Evolutionary conservation across 2,329 filamentous ascomycete species (phyloP).

Genomic region (Colletotrichum eremochloae): DNA sequence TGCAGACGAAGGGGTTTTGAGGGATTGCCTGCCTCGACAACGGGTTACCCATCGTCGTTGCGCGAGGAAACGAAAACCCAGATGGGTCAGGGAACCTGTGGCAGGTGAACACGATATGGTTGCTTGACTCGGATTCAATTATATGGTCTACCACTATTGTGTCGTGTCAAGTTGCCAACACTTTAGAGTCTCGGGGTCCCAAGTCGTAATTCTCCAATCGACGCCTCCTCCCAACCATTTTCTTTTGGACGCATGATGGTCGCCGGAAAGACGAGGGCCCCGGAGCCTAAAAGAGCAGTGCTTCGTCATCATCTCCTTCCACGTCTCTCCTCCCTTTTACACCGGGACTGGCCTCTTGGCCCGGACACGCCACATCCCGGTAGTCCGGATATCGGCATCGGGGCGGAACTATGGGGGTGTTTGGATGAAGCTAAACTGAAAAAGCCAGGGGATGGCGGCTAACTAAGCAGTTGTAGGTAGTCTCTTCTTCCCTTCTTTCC

Average conservation of each 20-base stretch:
- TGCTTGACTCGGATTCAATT: neutral
- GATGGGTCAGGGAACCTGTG: conserved; percentile 5
- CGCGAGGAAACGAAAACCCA: neutral
- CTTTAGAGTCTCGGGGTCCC: neutral
- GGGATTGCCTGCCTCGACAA: too few species aligned
- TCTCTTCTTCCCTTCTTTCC: neutral
- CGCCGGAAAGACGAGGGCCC: neutral
- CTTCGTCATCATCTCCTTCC: conserved; percentile 25
- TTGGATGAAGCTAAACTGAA: conserved; percentile 24
- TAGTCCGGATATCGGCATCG: conserved; percentile 38
- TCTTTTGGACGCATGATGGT: neutral
- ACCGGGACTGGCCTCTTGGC: conserved; percentile 21
- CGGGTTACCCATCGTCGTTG: too few species aligned
- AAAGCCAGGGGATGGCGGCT: neutral
- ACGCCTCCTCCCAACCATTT: neutral
- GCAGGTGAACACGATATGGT: neutral
- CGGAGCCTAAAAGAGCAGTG: conserved; percentile 1
- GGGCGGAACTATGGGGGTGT: conserved; percentile 8
- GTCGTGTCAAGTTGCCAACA: neutral
- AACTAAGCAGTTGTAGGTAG: neutral
- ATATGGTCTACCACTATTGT: neutral
- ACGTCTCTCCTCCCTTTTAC: neutral
- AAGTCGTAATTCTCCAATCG: neutral
- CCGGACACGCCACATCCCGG: conserved; percentile 41
- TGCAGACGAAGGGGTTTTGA: neutral